phyloP scores from a whole-genome alignment of 768 basidiomycete genomes.

The Boletellus sp. region DNA sequence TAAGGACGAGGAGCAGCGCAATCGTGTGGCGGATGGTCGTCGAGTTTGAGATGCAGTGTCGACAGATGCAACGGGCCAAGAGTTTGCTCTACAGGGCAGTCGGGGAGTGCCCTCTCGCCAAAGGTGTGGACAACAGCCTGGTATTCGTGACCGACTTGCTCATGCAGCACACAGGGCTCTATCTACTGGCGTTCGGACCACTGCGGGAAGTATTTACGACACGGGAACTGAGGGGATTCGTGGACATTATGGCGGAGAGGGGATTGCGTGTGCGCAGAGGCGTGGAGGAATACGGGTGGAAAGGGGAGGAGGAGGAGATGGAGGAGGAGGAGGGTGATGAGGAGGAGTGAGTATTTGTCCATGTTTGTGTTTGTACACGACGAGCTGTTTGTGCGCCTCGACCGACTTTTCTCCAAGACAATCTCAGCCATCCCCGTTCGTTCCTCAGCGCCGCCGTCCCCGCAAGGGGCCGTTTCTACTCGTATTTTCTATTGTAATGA shows the following conservation, averaged over 20 bases:
- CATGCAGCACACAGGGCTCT: conserved; percentile 50
- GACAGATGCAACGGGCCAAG: conserved; percentile 60
- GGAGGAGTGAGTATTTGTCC: conserved; percentile 36
- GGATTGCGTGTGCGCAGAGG: conserved; percentile 61
- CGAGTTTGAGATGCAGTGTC: conserved; percentile 70
- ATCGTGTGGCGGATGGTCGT: conserved; percentile 71
- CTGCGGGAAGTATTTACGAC: conserved; percentile 59
- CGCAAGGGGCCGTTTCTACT: conserved; percentile 20
- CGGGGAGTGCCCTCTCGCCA: conserved; percentile 68
- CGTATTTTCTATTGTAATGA: conserved; percentile 41
- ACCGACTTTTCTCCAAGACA: conserved; percentile 38
- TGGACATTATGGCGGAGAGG: conserved; percentile 74
- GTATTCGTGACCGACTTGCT: conserved; percentile 7
- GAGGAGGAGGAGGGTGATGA: conserved; percentile 56
- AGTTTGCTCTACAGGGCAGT: conserved; percentile 70
- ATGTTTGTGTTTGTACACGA: conserved; percentile 18
- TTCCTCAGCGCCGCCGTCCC: conserved; percentile 10
- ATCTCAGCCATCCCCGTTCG: background rate
- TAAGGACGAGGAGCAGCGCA: conserved; percentile 63
- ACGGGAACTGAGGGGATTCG: conserved; percentile 57
- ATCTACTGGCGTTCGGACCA: conserved; percentile 73
- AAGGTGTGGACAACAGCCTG: conserved; percentile 45
- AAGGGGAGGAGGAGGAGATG: conserved; percentile 19
- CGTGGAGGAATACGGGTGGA: conserved; percentile 44
- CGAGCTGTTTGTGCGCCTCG: conserved; percentile 30